These are phyloP conservation scores for Metschnikowia baotianmanensis DNA, from an alignment of 805 yeast genomes.

Conservation along the genomic window DNA sequence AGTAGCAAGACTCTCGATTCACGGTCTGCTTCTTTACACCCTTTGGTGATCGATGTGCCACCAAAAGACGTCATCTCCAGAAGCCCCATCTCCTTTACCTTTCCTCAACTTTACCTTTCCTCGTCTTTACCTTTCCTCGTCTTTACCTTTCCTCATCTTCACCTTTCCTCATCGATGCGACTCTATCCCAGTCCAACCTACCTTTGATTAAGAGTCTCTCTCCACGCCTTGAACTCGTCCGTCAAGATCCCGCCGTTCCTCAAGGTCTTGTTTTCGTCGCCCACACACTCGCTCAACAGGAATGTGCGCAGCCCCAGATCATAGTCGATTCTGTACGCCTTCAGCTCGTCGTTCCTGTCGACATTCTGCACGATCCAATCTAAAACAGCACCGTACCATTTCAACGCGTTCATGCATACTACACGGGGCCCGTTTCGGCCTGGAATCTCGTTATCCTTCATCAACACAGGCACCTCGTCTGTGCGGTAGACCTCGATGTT, in stretches of 20 bases:
- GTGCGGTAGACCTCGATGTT: conserved; percentile 74
- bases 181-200: background rate
- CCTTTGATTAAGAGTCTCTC: conserved; percentile 10
- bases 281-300: conserved; percentile 46
- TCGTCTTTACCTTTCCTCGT: background rate
- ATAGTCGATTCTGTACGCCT: conserved; percentile 54
- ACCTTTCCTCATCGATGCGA: background rate
- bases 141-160: background rate
- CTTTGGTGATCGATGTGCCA: too few species aligned
- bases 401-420: conserved; percentile 74
- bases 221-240: conserved; percentile 37
- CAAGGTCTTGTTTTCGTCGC: conserved; percentile 24
- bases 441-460: conserved; percentile 50
- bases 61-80: too few species aligned
- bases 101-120: background rate
- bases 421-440: conserved; percentile 42
- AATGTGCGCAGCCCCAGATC: conserved; percentile 55
- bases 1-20: too few species aligned
- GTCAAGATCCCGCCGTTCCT: conserved; percentile 23
- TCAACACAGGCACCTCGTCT: conserved; percentile 69
- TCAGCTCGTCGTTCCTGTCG: conserved; percentile 50
- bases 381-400: conserved; percentile 81
- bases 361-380: conserved; percentile 64
- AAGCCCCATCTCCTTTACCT: too few species aligned
- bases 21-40: too few species aligned